A percentile compares a stretch with the other conserved stretches of the same genome.
phyloP scores from a whole-genome alignment of 1,284 basidiomycete genomes.

The Gomphus sp. region DNA sequence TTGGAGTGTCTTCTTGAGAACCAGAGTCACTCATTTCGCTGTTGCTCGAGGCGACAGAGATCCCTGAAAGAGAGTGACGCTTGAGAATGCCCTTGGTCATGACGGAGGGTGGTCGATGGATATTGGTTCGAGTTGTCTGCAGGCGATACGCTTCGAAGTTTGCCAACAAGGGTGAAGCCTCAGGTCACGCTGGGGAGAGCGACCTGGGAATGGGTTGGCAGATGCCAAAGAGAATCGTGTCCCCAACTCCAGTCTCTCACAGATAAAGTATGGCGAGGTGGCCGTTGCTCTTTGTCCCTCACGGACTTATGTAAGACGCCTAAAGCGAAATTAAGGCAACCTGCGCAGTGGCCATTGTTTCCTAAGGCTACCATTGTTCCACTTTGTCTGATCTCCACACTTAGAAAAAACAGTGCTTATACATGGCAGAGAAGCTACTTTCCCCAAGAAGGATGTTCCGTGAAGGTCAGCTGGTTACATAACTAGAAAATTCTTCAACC shows the following conservation, averaged over 20 bases:
- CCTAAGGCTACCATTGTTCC: no score
- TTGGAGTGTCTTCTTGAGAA: constrained; percentile 9
- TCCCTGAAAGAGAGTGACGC: constrained; percentile 1
- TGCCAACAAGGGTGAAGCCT: constrained; percentile 7
- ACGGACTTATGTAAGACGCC: not conserved
- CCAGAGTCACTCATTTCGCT: not conserved
- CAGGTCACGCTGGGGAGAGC: not conserved
- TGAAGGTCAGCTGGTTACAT: no score
- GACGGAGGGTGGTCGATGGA: not conserved
- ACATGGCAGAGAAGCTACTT: no score
- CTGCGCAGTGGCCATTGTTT: not conserved
- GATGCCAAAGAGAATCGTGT: not conserved
- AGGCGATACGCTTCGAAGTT: not conserved
- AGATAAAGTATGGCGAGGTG: not conserved
- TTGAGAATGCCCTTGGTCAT: constrained; percentile 11
- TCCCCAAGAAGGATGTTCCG: no score
- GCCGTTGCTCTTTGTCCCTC: not conserved
- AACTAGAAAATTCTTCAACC: no score
- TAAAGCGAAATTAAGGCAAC: not conserved
- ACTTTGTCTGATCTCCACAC: no score
- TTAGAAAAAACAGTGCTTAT: no score
- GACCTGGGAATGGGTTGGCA: constrained; percentile 1
- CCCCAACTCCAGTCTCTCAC: not conserved
- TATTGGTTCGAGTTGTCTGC: not conserved
- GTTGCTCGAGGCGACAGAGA: not conserved